These are phyloP conservation scores for Alternaria sp. DNA, from an alignment of 2,329 filamentous ascomycete species.

Conservation along the genomic window DNA sequence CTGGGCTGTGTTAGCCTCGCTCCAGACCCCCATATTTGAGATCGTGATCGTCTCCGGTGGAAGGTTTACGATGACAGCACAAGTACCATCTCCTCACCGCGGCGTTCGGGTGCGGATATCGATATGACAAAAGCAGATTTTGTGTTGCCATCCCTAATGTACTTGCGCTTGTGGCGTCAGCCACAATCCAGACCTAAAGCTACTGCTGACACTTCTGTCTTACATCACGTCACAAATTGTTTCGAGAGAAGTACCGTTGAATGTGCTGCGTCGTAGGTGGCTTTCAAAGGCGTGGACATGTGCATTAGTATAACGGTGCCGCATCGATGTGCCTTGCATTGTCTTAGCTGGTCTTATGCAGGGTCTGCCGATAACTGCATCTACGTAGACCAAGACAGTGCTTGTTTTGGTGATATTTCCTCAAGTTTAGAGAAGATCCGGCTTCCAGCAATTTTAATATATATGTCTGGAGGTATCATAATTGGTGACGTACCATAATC, in stretches of 20 bases:
- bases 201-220: not conserved
- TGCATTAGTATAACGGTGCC: not conserved
- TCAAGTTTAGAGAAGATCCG: not conserved
- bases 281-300: not conserved
- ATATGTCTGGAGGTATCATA: not conserved
- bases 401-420: accelerated
- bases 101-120: not conserved
- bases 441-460: not conserved
- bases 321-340: not conserved
- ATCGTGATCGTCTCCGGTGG: not conserved
- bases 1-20: not conserved
- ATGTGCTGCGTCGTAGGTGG: not conserved
- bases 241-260: not conserved
- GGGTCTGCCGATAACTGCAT: not conserved
- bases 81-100: not conserved
- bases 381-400: not conserved
- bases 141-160: not conserved
- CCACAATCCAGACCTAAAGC: not conserved
- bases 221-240: not conserved
- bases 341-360: not conserved
- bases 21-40: no score
- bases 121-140: not conserved
- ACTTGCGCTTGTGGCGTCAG: not conserved
- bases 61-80: not conserved
- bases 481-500: not conserved